phyloP scores from a whole-genome alignment of 352 stramenopile genomes.

The Globisporangium acanthophoron region DNA sequence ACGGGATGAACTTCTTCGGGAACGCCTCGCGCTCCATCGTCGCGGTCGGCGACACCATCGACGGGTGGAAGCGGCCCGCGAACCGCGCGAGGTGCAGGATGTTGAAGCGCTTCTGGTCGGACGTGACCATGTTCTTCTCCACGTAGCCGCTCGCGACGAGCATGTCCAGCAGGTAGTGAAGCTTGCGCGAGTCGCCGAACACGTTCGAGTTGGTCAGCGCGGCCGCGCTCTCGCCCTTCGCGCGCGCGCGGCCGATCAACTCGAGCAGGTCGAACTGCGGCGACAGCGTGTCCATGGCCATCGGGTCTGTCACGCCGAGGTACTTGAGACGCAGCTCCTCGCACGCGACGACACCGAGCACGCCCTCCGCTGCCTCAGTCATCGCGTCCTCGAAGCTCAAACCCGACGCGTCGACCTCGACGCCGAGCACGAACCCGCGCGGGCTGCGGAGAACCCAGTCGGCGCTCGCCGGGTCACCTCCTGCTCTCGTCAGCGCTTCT shows the following conservation, averaged over 20 bases:
- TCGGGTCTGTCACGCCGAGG: conserved; percentile 54
- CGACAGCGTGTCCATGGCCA: conserved; percentile 48
- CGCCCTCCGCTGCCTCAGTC: conserved; percentile 28
- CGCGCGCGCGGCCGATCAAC: conserved; percentile 57
- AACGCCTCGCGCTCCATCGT: conserved; percentile 48
- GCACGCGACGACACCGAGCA: conserved; percentile 69
- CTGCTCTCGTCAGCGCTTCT: background rate
- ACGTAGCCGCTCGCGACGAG: conserved; percentile 55
- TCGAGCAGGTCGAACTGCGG: conserved; percentile 76
- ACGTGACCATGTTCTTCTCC: conserved; percentile 73
- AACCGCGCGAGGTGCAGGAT: conserved; percentile 76
- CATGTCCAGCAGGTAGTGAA: conserved; percentile 81
- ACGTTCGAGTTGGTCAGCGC: conserved; percentile 40
- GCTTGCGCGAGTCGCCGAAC: conserved; percentile 67
- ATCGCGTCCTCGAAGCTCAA: conserved; percentile 63
- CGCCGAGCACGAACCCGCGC: conserved; percentile 50
- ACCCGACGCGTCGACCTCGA: conserved; percentile 42
- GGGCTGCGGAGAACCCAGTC: conserved; percentile 60
- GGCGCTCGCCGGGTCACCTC: conserved; percentile 22
- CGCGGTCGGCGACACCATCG: conserved; percentile 54
- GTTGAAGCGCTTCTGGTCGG: conserved; percentile 69
- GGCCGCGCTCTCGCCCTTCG: conserved; percentile 59
- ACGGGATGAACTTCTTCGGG: conserved; percentile 51
- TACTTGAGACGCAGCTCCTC: conserved; percentile 61
- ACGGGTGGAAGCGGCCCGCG: conserved; percentile 50